Percentiles rank a stretch among this genome's conserved stretches.
phyloP scores from a whole-genome alignment of 108 stramenopile genomes.

The Discostella stelligeroides region DNA sequence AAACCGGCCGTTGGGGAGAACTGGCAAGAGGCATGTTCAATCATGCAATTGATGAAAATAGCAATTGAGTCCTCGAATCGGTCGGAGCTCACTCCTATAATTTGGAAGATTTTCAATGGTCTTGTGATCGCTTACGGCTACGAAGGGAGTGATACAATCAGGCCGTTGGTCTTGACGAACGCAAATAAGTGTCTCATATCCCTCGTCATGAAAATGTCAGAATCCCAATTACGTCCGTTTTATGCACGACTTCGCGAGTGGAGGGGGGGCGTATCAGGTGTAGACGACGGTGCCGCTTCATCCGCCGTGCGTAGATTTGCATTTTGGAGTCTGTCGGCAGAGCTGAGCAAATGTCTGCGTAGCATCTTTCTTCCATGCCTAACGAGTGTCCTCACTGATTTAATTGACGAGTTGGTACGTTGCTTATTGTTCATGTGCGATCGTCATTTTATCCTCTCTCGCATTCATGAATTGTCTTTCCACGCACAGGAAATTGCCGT shows the following conservation, averaged over 20 bases:
- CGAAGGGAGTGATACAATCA: conserved; percentile 25
- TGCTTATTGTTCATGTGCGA: not conserved
- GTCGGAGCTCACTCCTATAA: conserved; percentile 61
- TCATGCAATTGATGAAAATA: conserved; percentile 53
- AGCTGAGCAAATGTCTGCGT: conserved; percentile 59
- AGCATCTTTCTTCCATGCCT: conserved; percentile 85
- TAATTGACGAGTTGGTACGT: conserved; percentile 73
- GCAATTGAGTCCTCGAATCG: conserved; percentile 54
- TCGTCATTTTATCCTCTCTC: not conserved
- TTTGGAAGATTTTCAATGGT: conserved; percentile 57
- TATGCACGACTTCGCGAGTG: conserved; percentile 75
- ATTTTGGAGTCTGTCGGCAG: conserved; percentile 80
- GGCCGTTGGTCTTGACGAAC: conserved; percentile 38
- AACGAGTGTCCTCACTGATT: conserved; percentile 68
- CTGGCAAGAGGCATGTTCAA: conserved; percentile 47
- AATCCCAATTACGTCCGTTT: conserved; percentile 81
- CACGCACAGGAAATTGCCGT: conserved; percentile 48
- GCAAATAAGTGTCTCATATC: conserved; percentile 64
- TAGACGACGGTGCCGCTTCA: conserved; percentile 16
- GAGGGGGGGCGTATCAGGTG: conserved; percentile 60
- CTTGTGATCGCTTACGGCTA: conserved; percentile 55
- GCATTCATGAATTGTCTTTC: not conserved
- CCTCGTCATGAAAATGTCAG: conserved; percentile 84
- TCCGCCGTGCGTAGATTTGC: conserved; percentile 43
- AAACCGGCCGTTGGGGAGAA: conserved; percentile 14